Conservation (phyloP, 2,329 filamentous ascomycete genomes). For the Xylariaceae sp. region DNA sequence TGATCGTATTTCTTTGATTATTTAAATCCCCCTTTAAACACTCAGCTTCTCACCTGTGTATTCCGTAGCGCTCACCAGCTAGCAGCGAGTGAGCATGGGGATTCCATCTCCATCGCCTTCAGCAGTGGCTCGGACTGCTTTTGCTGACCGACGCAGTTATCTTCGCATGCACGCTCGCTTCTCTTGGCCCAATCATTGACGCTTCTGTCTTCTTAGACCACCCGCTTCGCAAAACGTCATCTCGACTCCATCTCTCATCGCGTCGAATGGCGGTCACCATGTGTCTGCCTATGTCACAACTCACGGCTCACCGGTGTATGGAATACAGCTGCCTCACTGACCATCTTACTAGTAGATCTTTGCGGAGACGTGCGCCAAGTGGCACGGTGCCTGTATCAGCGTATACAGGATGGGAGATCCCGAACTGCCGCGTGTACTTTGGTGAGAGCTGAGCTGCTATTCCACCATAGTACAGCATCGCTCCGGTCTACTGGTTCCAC, state of each 20-base stretch:
- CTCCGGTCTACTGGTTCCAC: constrained; percentile 17
- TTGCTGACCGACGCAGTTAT: constrained; percentile 8
- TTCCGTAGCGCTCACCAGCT: neutral
- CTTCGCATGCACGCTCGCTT: constrained; percentile 27
- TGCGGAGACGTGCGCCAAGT: neutral
- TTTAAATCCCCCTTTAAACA: neutral
- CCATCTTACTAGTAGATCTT: neutral
- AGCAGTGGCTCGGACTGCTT: neutral
- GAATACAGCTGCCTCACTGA: too few species aligned
- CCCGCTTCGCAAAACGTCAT: constrained; percentile 8
- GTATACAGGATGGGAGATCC: neutral
- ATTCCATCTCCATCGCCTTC: neutral
- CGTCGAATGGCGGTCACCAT: constrained; percentile 6
- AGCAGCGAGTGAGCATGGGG: neutral
- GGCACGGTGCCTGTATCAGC: neutral
- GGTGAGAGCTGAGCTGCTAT: constrained; percentile 5
- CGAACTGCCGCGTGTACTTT: constrained; percentile 2
- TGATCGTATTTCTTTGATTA: neutral
- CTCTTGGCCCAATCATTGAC: constrained; percentile 24
- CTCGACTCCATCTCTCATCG: constrained; percentile 4
- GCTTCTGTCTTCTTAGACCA: constrained; percentile 12
- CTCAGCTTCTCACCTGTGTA: neutral
- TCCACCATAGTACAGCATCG: constrained; percentile 11
- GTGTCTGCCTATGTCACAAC: neutral
- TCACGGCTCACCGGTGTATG: neutral